Conservation (phyloP, 257 asterid genomes). For the Plectranthus barbatus region DNA sequence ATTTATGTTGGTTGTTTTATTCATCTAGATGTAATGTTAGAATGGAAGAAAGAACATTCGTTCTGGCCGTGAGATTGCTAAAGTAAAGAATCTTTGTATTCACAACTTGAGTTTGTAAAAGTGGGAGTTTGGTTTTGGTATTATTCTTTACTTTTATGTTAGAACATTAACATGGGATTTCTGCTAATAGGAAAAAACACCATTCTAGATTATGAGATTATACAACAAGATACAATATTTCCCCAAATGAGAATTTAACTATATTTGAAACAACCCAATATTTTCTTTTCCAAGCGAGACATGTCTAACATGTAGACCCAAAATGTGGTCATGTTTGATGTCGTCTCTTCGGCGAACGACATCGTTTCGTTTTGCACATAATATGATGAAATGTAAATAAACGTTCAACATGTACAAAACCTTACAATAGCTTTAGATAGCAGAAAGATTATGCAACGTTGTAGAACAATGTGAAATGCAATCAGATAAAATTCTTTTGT, state of each 20-base stretch:
- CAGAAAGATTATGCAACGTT: constrained; percentile 12
- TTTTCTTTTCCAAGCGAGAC: no score
- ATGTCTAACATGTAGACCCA: no score
- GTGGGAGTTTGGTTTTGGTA: constrained; percentile 33
- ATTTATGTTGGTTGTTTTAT: neutral
- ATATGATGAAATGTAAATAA: no score
- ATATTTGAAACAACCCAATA: no score
- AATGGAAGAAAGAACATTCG: constrained; percentile 37
- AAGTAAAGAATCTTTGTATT: constrained; percentile 47
- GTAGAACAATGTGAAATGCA: constrained; percentile 40
- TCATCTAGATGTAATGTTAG: constrained; percentile 3
- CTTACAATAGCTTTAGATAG: neutral
- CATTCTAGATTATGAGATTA: no score
- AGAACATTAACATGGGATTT: no score
- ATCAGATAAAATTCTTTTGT: constrained; percentile 47
- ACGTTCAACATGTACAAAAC: neutral
- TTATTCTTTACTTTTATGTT: constrained; percentile 40
- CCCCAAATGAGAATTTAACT: no score
- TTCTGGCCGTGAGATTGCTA: constrained; percentile 14
- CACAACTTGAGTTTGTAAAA: neutral
- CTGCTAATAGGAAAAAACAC: neutral
- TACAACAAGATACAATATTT: no score
- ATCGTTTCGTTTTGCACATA: no score
- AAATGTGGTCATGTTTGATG: no score
- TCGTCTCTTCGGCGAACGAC: no score